Evolutionary conservation across 352 stramenopile genomes (phyloP).

Genomic region (Phytophthora hybrid): DNA sequence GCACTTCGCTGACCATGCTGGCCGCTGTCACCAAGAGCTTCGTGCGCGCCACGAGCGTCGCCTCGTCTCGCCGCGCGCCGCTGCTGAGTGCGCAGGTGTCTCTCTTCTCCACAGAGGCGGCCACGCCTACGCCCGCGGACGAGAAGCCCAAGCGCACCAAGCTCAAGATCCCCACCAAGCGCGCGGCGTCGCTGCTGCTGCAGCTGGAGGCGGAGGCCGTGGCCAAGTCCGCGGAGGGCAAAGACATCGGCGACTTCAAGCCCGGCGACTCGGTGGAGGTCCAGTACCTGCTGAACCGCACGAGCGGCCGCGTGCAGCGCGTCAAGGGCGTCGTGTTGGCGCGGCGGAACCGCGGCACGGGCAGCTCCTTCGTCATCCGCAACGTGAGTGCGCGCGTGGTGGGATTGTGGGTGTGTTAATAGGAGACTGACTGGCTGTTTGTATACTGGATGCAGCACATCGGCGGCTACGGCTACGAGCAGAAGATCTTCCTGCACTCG

Average conservation of each 20-base stretch:
- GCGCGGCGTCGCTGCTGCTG: constrained; percentile 70
- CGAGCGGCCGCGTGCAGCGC: constrained; percentile 70
- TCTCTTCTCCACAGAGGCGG: constrained; percentile 53
- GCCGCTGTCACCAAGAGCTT: constrained; percentile 68
- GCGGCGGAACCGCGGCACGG: constrained; percentile 80
- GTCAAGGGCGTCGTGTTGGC: constrained; percentile 87
- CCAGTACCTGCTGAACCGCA: constrained; percentile 84
- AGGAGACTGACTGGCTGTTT: constrained; percentile 9
- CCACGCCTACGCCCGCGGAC: constrained; percentile 14
- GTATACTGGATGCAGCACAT: constrained; percentile 63
- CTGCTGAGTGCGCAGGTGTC: constrained; percentile 43
- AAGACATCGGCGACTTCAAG: constrained; percentile 80
- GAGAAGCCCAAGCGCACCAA: constrained; percentile 65
- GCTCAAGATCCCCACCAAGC: constrained; percentile 85
- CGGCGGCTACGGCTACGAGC: constrained; percentile 87
- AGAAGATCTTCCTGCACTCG: constrained; percentile 91
- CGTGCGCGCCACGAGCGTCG: constrained; percentile 37
- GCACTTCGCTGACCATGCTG: constrained; percentile 48
- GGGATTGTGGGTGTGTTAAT: too few relatives aligned
- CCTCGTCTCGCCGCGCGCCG: constrained; percentile 34
- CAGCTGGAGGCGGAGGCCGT: constrained; percentile 78
- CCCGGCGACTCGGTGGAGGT: constrained; percentile 84
- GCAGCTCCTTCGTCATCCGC: constrained; percentile 87
- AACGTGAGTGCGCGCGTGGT: constrained; percentile 61
- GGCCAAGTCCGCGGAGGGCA: constrained; percentile 63